Percentiles rank a stretch among this genome's conserved stretches.
Conservation (phyloP, 2,329 filamentous ascomycete species). For the Xylariaceae sp. region DNA sequence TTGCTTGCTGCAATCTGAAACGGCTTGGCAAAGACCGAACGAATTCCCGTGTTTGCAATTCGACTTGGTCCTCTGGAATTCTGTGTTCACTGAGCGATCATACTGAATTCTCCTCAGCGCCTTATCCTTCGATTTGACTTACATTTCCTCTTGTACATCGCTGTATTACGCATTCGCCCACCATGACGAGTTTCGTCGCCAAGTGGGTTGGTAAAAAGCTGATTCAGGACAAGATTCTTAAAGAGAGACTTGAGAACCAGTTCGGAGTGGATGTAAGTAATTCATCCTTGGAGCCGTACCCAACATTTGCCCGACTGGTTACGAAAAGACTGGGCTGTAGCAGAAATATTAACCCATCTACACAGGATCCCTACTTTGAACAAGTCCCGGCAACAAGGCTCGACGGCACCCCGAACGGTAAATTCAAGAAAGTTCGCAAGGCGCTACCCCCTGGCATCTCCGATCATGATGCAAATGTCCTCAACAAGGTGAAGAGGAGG, state of each 20-base stretch:
- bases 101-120: not conserved
- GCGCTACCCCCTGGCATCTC: slow-evolving; percentile 84
- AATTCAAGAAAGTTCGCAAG: slow-evolving; percentile 84
- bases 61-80: not conserved
- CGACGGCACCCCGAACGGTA: slow-evolving; percentile 68
- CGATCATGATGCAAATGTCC: slow-evolving; percentile 77
- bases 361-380: slow-evolving; percentile 89
- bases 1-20: slow-evolving; percentile 6
- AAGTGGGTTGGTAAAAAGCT: slow-evolving; percentile 29
- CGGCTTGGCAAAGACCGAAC: slow-evolving; percentile 8
- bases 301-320: slow-evolving; percentile 38
- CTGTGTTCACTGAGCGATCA: not conserved
- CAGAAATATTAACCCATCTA: slow-evolving; percentile 41
- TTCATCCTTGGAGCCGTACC: not conserved
- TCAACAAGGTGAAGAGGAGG: slow-evolving; percentile 84
- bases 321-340: not conserved
- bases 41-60: not conserved
- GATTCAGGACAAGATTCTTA: slow-evolving; percentile 31
- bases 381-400: slow-evolving; percentile 76
- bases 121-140: not conserved
- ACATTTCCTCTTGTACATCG: not conserved
- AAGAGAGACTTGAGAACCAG: slow-evolving; percentile 30
- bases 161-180: not conserved
- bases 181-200: slow-evolving; percentile 24
- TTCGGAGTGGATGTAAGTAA: slow-evolving; percentile 27